These are phyloP conservation scores for Cerioporus squamosus DNA, from an alignment of 1,284 basidiomycete species.

Conservation along the genomic window DNA sequence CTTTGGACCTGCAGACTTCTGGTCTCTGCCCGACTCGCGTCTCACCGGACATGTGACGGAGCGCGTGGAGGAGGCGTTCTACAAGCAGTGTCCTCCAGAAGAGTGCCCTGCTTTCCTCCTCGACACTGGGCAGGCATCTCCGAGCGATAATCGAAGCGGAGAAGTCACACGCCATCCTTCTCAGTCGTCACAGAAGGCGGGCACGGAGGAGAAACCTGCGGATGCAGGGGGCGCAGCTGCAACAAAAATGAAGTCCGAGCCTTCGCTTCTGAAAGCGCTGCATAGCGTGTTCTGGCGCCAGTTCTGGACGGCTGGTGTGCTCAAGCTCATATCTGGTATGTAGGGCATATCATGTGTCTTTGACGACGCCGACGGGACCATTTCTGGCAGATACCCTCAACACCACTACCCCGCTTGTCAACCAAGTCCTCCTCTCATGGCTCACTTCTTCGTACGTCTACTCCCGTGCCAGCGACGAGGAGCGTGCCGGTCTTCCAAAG, in stretches of 20 bases:
- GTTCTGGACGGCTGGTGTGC: slow-evolving; percentile 58
- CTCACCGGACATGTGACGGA: slow-evolving; percentile 47
- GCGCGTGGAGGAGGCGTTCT: slow-evolving; percentile 51
- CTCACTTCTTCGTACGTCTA: slow-evolving; percentile 59
- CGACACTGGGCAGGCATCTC: slow-evolving; percentile 10
- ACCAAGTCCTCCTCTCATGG: slow-evolving; percentile 66
- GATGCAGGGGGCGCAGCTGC: neutral
- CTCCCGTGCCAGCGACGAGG: slow-evolving; percentile 41
- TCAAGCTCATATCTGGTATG: slow-evolving; percentile 59
- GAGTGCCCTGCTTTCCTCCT: slow-evolving; percentile 36
- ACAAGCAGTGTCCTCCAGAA: slow-evolving; percentile 50
- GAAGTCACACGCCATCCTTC: slow-evolving; percentile 29
- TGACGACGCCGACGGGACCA: neutral
- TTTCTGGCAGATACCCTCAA: slow-evolving; percentile 52
- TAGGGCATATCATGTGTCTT: neutral
- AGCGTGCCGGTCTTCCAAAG: slow-evolving; percentile 40
- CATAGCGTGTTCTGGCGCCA: slow-evolving; percentile 56
- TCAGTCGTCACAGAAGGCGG: slow-evolving; percentile 16
- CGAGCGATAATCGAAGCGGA: slow-evolving; percentile 19
- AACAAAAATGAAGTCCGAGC: slow-evolving; percentile 46
- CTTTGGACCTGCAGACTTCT: slow-evolving; percentile 57
- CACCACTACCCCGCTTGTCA: slow-evolving; percentile 66
- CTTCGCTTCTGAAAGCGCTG: slow-evolving; percentile 62
- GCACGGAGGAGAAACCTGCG: slow-evolving; percentile 26
- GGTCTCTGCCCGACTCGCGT: slow-evolving; percentile 47